Evolutionary conservation across 2,329 filamentous ascomycete species (phyloP).

Genomic region (Penicillium sp.): DNA sequence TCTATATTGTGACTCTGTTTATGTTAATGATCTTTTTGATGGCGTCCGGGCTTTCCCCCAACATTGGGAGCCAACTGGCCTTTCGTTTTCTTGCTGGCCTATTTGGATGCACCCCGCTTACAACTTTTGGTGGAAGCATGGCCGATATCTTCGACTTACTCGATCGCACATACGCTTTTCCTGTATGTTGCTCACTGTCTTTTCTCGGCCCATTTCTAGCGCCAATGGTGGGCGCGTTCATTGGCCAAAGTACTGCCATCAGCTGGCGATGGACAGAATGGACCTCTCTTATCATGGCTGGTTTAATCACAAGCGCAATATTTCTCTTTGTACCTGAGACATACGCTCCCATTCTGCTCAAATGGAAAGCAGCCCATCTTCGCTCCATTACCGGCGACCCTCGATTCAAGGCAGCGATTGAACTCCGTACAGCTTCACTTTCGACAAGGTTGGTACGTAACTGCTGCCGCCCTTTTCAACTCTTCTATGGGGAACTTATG

Average conservation of each 20-base stretch:
- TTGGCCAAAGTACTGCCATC: conserved; percentile 37
- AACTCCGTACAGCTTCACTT: conserved; percentile 41
- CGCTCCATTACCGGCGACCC: conserved; percentile 8
- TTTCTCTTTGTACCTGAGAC: conserved; percentile 45
- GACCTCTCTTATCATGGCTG: conserved; percentile 48
- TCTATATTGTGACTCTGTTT: conserved; percentile 46
- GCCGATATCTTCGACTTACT: conserved; percentile 61
- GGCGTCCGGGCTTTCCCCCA: neutral
- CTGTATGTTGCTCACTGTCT: conserved; percentile 30
- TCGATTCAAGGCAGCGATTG: conserved; percentile 45
- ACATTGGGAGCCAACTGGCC: neutral
- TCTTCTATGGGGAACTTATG: conserved; percentile 25
- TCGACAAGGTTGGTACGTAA: conserved; percentile 38
- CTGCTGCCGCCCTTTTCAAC: conserved; percentile 25
- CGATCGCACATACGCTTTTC: conserved; percentile 52
- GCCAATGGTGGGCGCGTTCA: conserved; percentile 49
- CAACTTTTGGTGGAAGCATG: conserved; percentile 65
- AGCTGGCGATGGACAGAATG: conserved; percentile 55
- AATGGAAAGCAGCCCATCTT: conserved; percentile 10
- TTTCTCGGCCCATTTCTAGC: conserved; percentile 37
- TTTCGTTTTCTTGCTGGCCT: conserved; percentile 59
- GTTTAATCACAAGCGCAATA: conserved; percentile 41
- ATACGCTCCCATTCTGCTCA: conserved; percentile 10
- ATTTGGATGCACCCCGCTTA: conserved; percentile 63
- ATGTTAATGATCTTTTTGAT: conserved; percentile 25